A percentile compares a stretch with the other conserved stretches of the same genome.
Evolutionary conservation across 2,329 filamentous ascomycete genomes (phyloP).

Genomic region (Epichloe elymi): DNA sequence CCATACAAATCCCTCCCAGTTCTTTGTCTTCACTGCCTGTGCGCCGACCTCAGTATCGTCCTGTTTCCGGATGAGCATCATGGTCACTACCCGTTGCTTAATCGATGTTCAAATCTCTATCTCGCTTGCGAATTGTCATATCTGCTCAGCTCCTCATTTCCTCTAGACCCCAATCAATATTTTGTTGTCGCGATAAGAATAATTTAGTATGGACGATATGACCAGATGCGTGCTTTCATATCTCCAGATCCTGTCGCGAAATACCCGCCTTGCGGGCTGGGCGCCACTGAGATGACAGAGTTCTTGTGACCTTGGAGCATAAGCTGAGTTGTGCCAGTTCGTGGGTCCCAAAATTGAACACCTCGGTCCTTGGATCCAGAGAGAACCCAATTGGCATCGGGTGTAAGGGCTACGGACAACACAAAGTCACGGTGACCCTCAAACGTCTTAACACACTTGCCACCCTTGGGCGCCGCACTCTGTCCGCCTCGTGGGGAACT

Average conservation of each 20-base stretch:
- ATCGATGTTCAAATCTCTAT: conserved; percentile 3
- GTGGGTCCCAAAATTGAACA: conserved; percentile 97
- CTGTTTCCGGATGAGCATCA: conserved; percentile 2
- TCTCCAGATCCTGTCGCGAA: conserved; percentile 97
- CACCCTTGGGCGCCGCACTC: conserved; percentile 60
- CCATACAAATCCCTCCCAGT: conserved; percentile 13
- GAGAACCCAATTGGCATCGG: conserved; percentile 90
- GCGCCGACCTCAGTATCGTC: conserved; percentile 11
- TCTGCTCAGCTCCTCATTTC: not conserved
- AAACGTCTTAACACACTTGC: conserved; percentile 92
- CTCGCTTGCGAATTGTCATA: not conserved
- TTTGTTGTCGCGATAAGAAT: not conserved
- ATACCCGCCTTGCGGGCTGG: conserved; percentile 73
- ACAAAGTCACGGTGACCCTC: conserved; percentile 98
- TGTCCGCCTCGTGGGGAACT: conserved; percentile 56
- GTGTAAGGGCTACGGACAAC: conserved; percentile 85
- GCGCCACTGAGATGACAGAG: conserved; percentile 93
- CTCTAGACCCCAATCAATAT: not conserved
- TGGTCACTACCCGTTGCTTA: conserved; percentile 1
- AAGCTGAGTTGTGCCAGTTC: conserved; percentile 84
- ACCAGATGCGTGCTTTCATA: conserved; percentile 97
- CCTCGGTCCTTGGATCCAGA: conserved; percentile 94
- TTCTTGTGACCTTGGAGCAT: conserved; percentile 99
- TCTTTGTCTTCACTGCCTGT: conserved; percentile 14
- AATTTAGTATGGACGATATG: conserved; percentile 45